Base-by-base conservation (phyloP, 345 rosid genomes). In the Lepidium sativum region DNA sequence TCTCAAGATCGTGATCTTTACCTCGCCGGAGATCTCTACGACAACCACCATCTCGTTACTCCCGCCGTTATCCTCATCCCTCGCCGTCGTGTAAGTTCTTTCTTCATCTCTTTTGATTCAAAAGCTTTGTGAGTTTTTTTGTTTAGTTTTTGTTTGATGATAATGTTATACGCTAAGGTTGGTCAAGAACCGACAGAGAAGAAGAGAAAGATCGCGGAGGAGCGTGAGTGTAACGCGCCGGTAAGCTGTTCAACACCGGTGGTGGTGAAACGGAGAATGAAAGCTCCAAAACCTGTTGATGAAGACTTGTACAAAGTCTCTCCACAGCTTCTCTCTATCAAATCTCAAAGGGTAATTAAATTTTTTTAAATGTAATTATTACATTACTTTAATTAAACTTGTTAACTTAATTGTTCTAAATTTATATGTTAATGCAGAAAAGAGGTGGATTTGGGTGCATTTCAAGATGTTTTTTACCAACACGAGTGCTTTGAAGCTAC, bases 1-100 rank as follows among this genome's bases (percentile, higher is more conserved):
- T 7, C 60, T 45, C 77, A 79, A 57, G 96, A 86, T 70, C 87
- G 92, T 33, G 99, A 94, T 78, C 80, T 88, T 67, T 86, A 90
- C 68, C 86, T 94, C 35, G 95, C 97, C 6, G 95, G 96, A 1
- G 99, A 90, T 71, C 79, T 94, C 65, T 94, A 90, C 66, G 86
- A 86, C 20, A 80, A 83, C 38, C 87, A 88, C 45, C 77, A 89
- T 39, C 72, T 83, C 0, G 83, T 95, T 56, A 79, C 96, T 29
- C 99, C 99, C 2, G 83, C 97, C 75, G 80, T 95, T 77, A 86
- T 95, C 54, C 92, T 86, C 40, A 87, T 95, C 76, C 99, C 97
- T 39, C 95, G 97, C 49, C 77, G 82, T 44, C 77, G 80, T 79
- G 96, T 91, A 80, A 5, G 31, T 27, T 27, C 49, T 65, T 9